phyloP scores from a whole-genome alignment of 495 filamentous ascomycete genomes.

The Cryomyces minteri region DNA sequence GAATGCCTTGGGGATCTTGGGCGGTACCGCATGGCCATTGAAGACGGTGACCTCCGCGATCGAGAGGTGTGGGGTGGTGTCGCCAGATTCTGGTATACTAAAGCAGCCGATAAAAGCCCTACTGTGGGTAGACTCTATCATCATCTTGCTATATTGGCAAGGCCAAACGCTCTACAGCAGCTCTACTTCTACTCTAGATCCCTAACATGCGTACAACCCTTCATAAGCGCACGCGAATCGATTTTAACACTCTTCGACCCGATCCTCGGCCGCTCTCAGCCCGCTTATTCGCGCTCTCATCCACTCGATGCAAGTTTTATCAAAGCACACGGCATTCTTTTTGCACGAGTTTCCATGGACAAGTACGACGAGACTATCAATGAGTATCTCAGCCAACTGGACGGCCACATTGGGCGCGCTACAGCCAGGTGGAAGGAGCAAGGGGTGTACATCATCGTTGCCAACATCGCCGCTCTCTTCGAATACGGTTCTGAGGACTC shows the following conservation, averaged over 20 bases:
- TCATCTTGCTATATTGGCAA: constrained; percentile 64
- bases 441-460: constrained; percentile 32
- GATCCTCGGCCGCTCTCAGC: constrained; percentile 26
- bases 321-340: constrained; percentile 45
- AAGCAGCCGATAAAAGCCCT: constrained; percentile 53
- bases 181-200: constrained; percentile 46
- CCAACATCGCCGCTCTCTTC: constrained; percentile 35
- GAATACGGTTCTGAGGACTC: constrained; percentile 41
- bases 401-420: constrained; percentile 38
- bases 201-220: constrained; percentile 18
- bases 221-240: constrained; percentile 40
- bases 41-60: constrained; percentile 51
- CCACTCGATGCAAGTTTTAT: constrained; percentile 37
- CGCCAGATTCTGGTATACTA: constrained; percentile 63
- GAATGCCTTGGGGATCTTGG: constrained; percentile 74
- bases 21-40: constrained; percentile 59
- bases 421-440: constrained; percentile 43
- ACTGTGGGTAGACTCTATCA: constrained; percentile 62
- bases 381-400: constrained; percentile 34
- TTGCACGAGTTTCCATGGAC: constrained; percentile 31
- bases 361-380: constrained; percentile 27
- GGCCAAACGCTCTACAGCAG: constrained; percentile 56
- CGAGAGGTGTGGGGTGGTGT: constrained; percentile 65
- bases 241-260: constrained; percentile 55
- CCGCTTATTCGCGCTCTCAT: constrained; percentile 17